Conservation (phyloP, 2,329 filamentous ascomycete species). For the Colletotrichum endophyticum region DNA sequence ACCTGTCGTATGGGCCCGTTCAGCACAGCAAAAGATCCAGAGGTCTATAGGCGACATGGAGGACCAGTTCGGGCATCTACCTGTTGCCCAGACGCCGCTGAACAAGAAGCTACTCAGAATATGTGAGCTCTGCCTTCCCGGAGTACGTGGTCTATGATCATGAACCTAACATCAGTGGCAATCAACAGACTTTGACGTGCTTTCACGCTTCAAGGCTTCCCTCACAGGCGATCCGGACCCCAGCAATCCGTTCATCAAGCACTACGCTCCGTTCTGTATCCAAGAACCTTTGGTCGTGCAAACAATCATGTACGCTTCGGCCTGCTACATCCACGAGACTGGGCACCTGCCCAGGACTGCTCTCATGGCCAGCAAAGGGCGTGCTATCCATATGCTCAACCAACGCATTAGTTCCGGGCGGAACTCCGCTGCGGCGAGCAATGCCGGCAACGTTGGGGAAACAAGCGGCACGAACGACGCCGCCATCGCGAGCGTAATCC, state of each 20-base stretch:
- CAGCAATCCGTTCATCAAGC: constrained; percentile 48
- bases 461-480: constrained; percentile 42
- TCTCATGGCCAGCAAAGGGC: constrained; percentile 46
- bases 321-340: constrained; percentile 56
- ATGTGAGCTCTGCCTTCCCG: background rate
- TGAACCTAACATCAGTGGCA: background rate
- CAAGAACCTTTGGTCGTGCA: constrained; percentile 55
- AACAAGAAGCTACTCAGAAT: constrained; percentile 47
- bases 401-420: constrained; percentile 44
- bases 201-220: constrained; percentile 56
- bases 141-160: background rate
- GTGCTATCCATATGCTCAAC: constrained; percentile 50
- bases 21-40: background rate
- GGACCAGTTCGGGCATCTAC: constrained; percentile 43
- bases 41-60: constrained; percentile 11
- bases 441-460: background rate
- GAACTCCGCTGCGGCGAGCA: background rate
- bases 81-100: constrained; percentile 44
- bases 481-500: constrained; percentile 51
- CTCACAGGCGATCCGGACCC: constrained; percentile 53
- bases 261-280: constrained; percentile 52
- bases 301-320: constrained; percentile 54
- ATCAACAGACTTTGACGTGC: constrained; percentile 47
- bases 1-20: background rate
- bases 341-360: constrained; percentile 49